Percentiles rank a stretch among this genome's conserved stretches.
Conservation (phyloP, 495 filamentous ascomycete genomes). For the Annulohypoxylon moriforme region DNA sequence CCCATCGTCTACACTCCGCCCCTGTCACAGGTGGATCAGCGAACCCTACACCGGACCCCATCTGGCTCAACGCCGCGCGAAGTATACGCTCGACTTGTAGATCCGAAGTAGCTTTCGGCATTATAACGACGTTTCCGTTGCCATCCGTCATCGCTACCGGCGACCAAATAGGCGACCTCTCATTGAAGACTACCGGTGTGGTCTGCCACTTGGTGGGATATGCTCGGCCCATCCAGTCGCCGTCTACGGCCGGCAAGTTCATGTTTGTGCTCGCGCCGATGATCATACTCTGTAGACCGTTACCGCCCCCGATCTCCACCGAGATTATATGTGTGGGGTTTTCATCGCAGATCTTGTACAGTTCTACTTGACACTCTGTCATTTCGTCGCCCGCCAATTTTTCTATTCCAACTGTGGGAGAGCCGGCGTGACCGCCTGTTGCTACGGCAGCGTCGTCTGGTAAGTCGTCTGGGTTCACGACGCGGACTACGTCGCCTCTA, state of each 20-base stretch:
- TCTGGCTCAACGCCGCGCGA: slow-evolving; percentile 57
- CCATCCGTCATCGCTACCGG: slow-evolving; percentile 62
- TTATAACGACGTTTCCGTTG: slow-evolving; percentile 59
- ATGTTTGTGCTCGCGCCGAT: slow-evolving; percentile 61
- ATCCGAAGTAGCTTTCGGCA: slow-evolving; percentile 56
- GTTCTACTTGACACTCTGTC: slow-evolving; percentile 59
- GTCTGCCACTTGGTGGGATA: slow-evolving; percentile 70
- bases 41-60: slow-evolving; percentile 61
- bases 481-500: slow-evolving; percentile 57
- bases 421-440: slow-evolving; percentile 60
- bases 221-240: slow-evolving; percentile 68
- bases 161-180: slow-evolving; percentile 58
- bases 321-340: slow-evolving; percentile 56
- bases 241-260: slow-evolving; percentile 63
- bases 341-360: slow-evolving; percentile 53
- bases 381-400: slow-evolving; percentile 64
- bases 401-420: slow-evolving; percentile 63
- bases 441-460: slow-evolving; percentile 58
- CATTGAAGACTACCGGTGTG: slow-evolving; percentile 63
- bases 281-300: slow-evolving; percentile 65
- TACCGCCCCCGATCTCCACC: slow-evolving; percentile 67
- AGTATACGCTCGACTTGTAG: slow-evolving; percentile 54
- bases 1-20: slow-evolving; percentile 60
- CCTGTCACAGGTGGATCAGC: slow-evolving; percentile 59
- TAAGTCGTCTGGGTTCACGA: slow-evolving; percentile 58